Conservation (phyloP, 2,329 filamentous ascomycete species). For the Diaporthe aspalathi region DNA sequence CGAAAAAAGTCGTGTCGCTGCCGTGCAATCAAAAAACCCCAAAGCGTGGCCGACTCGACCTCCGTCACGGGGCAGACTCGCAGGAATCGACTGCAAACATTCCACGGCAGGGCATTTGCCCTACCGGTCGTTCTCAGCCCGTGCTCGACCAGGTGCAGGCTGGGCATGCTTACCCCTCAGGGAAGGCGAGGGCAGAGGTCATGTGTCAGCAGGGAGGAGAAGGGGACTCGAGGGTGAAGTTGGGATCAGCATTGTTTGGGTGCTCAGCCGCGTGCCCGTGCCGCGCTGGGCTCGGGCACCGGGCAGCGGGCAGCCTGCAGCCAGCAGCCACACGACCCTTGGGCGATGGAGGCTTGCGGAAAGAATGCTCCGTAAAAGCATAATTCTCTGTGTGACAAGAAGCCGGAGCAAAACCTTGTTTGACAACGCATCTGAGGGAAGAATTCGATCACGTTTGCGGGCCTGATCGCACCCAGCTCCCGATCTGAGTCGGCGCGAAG, state of each 20-base stretch:
- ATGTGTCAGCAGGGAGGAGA: constrained; percentile 7
- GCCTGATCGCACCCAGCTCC: not conserved
- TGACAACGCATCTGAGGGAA: not conserved
- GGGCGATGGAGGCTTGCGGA: constrained; percentile 1
- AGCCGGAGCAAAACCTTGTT: not conserved
- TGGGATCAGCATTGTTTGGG: constrained; percentile 16
- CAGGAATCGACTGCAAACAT: not conserved
- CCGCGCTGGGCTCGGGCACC: constrained; percentile 3
- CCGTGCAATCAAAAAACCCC: not conserved
- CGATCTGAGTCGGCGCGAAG: not conserved
- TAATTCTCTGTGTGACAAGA: not conserved
- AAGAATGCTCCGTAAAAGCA: constrained; percentile 8
- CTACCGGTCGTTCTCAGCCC: not conserved
- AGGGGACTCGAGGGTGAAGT: constrained; percentile 8
- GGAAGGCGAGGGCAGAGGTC: constrained; percentile 2
- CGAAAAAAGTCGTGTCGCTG: too few relatives aligned
- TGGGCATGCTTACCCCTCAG: not conserved
- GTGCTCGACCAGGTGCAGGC: not conserved
- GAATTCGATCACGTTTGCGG: not conserved
- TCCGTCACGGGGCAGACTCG: not conserved
- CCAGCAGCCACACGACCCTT: not conserved
- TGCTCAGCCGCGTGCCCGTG: constrained; percentile 24
- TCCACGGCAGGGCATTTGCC: constrained; percentile 10
- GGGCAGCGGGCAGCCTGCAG: too few relatives aligned
- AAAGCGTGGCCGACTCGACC: too few relatives aligned